Evolutionary conservation across 768 basidiomycete genomes (phyloP), one percentile per base, ranked within the genome.

Genomic region (Leucocoprinus sp.): DNA sequence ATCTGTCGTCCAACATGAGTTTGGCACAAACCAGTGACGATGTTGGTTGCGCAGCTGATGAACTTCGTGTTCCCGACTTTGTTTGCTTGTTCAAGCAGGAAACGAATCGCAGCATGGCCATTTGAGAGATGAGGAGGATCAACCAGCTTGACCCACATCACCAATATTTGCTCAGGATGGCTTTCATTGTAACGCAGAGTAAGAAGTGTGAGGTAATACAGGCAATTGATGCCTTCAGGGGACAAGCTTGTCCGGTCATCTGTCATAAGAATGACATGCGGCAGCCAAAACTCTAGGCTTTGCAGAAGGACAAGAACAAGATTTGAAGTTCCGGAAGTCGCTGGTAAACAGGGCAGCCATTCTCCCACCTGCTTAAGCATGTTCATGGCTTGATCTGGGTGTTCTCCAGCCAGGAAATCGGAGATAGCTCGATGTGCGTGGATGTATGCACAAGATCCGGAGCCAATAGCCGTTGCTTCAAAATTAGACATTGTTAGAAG

Each of bases 1-100:
- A 91, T 74, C 43, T 81, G 70, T 5, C 75, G 70, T 3, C 87
- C 89, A 12, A 81, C 74, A 12, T 71, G 69, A 19, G 85, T 86
- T 46, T 86, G 82, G 42, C 87, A 88, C 5, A 97, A 71, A 53
- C 81, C 92, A 0, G 90, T 84, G 17, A 95, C 76, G 42, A 93
- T 78, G 52, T 82, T 83, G 35, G 84, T 78, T 1, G 87, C 85
- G 55, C 87, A 87, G 35, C 69, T 70, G 48, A 95, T 75, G 61
- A 89, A 93, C 12, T 79, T 74, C 4, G 75, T 71, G 52, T 79
- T 91, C 29, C 85, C 82, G 34, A 93, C 82, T 60, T 84, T 86
- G 52, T 84, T 80, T 1, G 89, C 86, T 55, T 95, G 90, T 53
- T 92, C 89, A 27, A 95, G 68, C 2, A 97, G 68, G 62, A 91